phyloP scores from a whole-genome alignment of 306 rosid genomes.

The Lagenaria siceraria region DNA sequence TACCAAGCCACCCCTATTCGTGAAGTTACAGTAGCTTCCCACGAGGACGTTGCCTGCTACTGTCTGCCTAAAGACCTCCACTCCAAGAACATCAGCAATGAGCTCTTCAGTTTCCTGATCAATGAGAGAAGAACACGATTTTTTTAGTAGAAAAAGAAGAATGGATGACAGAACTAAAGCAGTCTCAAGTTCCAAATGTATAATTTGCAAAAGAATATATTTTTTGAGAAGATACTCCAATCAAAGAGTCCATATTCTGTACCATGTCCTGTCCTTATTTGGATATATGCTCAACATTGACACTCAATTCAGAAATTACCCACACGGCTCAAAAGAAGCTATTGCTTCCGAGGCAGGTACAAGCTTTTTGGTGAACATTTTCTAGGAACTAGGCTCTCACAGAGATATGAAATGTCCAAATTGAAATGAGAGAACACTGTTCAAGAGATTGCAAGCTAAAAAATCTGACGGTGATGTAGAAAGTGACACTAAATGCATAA shows the following conservation, averaged over 20 bases:
- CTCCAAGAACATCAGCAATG: constrained; percentile 90
- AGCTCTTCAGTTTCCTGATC: constrained; percentile 83
- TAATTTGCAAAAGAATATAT: neutral
- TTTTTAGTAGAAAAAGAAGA: neutral
- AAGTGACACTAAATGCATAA: neutral
- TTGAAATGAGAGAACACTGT: neutral
- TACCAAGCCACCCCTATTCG: constrained; percentile 94
- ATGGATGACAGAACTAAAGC: neutral
- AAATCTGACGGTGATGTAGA: neutral
- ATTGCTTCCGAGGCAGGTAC: neutral
- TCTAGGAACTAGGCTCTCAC: neutral
- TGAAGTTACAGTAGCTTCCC: constrained; percentile 77
- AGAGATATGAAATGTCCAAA: neutral
- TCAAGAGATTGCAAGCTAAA: neutral
- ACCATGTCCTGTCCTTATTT: neutral
- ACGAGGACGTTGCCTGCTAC: constrained; percentile 87
- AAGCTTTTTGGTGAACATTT: neutral
- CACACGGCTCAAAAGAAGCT: neutral
- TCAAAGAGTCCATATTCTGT: neutral
- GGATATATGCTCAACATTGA: neutral
- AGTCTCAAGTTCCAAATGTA: neutral
- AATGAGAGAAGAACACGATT: neutral
- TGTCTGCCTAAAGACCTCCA: constrained; percentile 92
- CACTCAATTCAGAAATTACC: neutral
- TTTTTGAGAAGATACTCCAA: neutral